Percentiles rank a stretch among this genome's conserved stretches.
Evolutionary conservation across 805 yeast species (phyloP).

Genomic region (Kluyveromyces siamensis): DNA sequence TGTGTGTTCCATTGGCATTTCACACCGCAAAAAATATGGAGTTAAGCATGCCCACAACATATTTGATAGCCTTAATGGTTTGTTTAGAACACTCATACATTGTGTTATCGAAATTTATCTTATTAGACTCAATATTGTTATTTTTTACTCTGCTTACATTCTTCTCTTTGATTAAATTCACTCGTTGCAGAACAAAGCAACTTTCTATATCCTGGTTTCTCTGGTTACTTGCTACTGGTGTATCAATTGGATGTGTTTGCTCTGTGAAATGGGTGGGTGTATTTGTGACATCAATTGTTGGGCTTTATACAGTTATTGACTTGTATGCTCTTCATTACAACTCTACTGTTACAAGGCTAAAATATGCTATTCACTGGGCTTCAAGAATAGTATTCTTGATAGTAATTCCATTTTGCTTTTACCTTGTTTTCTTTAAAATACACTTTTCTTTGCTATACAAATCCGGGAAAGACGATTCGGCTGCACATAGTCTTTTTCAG

Average conservation of each 20-base stretch:
- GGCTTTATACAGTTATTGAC: slow-evolving; percentile 49
- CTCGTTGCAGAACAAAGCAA: slow-evolving; percentile 42
- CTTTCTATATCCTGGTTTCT: slow-evolving; percentile 66
- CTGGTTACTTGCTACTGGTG: slow-evolving; percentile 57
- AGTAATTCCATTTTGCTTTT: slow-evolving; percentile 60
- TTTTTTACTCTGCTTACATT: slow-evolving; percentile 84
- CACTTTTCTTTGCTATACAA: slow-evolving; percentile 70
- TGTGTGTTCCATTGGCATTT: slow-evolving; percentile 82
- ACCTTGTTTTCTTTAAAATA: slow-evolving; percentile 62
- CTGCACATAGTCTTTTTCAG: slow-evolving; percentile 84
- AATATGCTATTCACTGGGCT: slow-evolving; percentile 59
- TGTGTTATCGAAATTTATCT: slow-evolving; percentile 79
- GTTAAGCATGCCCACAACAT: slow-evolving; percentile 58
- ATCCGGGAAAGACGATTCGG: slow-evolving; percentile 90
- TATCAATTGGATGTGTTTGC: slow-evolving; percentile 73
- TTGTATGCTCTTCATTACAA: slow-evolving; percentile 36
- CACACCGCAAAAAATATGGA: slow-evolving; percentile 72
- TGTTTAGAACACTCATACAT: slow-evolving; percentile 74
- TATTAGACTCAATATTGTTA: slow-evolving; percentile 84
- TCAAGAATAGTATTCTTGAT: slow-evolving; percentile 60
- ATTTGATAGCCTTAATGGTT: slow-evolving; percentile 76
- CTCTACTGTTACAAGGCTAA: slow-evolving; percentile 17
- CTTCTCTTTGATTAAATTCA: slow-evolving; percentile 62
- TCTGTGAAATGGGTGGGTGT: slow-evolving; percentile 84
- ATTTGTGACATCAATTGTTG: slow-evolving; percentile 53